Percentiles rank a stretch among this genome's conserved stretches.
phyloP scores from a whole-genome alignment of 1,139 yeast genomes.

The Taiozyma sp. region DNA sequence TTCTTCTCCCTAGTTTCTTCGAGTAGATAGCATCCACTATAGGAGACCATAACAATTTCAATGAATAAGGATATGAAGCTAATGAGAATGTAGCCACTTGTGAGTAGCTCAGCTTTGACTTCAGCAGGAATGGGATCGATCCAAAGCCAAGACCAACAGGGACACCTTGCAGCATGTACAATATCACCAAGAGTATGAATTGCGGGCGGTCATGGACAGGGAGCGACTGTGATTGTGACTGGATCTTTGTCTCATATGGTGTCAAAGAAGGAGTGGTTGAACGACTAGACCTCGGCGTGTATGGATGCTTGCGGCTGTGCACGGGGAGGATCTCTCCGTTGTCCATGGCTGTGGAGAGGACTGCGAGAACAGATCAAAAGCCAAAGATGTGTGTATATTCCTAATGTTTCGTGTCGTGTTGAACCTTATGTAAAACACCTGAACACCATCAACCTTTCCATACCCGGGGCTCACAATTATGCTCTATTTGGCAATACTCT shows the following conservation, averaged over 20 bases:
- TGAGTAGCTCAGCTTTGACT: constrained; percentile 69
- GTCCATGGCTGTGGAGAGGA: neutral
- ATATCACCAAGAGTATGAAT: constrained; percentile 62
- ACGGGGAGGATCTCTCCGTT: constrained; percentile 18
- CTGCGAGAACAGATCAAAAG: too few relatives aligned
- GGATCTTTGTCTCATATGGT: constrained; percentile 3
- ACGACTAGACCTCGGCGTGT: constrained; percentile 5
- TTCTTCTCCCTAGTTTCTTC: constrained; percentile 68
- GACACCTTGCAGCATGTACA: constrained; percentile 86
- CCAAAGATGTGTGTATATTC: neutral
- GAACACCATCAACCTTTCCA: neutral
- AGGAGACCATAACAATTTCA: constrained; percentile 93
- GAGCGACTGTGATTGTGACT: constrained; percentile 12
- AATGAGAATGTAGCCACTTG: constrained; percentile 88
- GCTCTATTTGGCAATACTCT: too few relatives aligned
- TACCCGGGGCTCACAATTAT: too few relatives aligned
- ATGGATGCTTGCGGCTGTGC: constrained; percentile 15
- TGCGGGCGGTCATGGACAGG: constrained; percentile 56
- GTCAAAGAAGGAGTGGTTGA: neutral
- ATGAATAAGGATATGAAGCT: constrained; percentile 92
- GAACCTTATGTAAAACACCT: neutral
- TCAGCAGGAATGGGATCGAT: constrained; percentile 86
- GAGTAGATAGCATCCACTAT: constrained; percentile 84
- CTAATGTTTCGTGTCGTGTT: too few relatives aligned
- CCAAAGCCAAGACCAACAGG: constrained; percentile 98